Conservation (phyloP, 2,329 filamentous ascomycete species). For the Penicillium hesseltinei region DNA sequence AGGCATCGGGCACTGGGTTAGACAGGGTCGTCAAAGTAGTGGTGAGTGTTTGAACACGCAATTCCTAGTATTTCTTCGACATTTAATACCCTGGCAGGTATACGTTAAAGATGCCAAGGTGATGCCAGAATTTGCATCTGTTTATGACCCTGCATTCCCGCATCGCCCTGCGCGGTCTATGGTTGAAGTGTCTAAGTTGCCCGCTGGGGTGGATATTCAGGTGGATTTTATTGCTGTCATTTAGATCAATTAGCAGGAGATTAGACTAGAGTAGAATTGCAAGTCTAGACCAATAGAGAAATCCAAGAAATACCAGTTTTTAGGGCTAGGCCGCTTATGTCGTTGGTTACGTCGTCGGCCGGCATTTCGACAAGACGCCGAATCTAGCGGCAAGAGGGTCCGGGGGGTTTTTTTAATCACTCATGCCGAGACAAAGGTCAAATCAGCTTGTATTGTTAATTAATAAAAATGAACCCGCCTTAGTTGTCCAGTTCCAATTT, state of each 20-base stretch:
- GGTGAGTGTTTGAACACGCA: neutral
- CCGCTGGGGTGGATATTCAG: neutral
- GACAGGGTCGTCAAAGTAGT: slow-evolving; percentile 76
- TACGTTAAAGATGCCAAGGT: slow-evolving; percentile 18
- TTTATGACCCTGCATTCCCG: slow-evolving; percentile 12
- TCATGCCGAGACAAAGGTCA: neutral
- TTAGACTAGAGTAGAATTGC: no score
- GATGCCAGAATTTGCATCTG: slow-evolving; percentile 12
- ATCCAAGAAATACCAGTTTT: no score
- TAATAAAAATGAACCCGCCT: neutral
- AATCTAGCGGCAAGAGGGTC: no score
- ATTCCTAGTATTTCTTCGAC: neutral
- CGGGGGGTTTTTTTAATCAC: no score
- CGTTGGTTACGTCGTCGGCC: no score
- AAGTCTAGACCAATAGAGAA: no score
- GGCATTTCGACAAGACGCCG: no score
- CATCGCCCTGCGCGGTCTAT: slow-evolving; percentile 16
- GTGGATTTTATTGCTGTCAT: no score
- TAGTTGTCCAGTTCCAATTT: neutral
- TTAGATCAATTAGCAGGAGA: no score
- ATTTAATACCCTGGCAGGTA: neutral
- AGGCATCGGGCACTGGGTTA: slow-evolving; percentile 70
- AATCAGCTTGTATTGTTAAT: neutral
- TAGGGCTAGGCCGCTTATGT: no score
- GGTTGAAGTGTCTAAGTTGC: slow-evolving; percentile 14